A percentile compares a stretch with the other conserved stretches of the same genome.
Conservation (phyloP, 306 rosid genomes). For the Senna tora region DNA sequence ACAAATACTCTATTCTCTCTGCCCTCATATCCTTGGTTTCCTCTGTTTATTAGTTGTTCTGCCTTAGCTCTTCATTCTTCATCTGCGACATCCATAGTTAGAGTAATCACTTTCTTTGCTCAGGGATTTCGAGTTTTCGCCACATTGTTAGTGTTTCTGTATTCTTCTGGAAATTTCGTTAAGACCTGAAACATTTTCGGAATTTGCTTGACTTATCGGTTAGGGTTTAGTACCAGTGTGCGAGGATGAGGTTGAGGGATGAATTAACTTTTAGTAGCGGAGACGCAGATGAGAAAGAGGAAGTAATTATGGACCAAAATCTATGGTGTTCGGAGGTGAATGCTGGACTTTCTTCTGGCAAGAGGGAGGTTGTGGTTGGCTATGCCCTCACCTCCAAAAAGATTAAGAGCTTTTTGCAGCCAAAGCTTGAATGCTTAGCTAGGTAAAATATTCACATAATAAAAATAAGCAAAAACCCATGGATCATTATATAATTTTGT, state of each 20-base stretch:
- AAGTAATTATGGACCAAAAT: conserved; percentile 29
- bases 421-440: conserved; percentile 83
- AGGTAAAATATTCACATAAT: conserved; percentile 49
- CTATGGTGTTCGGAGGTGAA: conserved; percentile 47
- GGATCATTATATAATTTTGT: background rate
- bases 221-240: background rate
- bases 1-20: background rate
- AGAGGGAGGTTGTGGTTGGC: conserved; percentile 70
- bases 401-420: conserved; percentile 90
- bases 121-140: too few species aligned
- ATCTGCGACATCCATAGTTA: too few species aligned
- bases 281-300: conserved; percentile 34
- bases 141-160: too few species aligned
- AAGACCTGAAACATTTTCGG: too few species aligned
- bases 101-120: too few species aligned
- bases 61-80: too few species aligned
- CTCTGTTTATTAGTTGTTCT: too few species aligned
- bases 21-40: background rate
- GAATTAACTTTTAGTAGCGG: conserved; percentile 45
- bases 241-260: conserved; percentile 56
- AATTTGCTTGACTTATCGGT: too few species aligned
- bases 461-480: background rate
- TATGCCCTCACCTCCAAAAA: conserved; percentile 94
- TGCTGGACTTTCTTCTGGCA: conserved; percentile 48
- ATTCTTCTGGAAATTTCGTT: too few species aligned